Base-by-base conservation (phyloP, 768 basidiomycete species). In the Termitomyces sp. region DNA sequence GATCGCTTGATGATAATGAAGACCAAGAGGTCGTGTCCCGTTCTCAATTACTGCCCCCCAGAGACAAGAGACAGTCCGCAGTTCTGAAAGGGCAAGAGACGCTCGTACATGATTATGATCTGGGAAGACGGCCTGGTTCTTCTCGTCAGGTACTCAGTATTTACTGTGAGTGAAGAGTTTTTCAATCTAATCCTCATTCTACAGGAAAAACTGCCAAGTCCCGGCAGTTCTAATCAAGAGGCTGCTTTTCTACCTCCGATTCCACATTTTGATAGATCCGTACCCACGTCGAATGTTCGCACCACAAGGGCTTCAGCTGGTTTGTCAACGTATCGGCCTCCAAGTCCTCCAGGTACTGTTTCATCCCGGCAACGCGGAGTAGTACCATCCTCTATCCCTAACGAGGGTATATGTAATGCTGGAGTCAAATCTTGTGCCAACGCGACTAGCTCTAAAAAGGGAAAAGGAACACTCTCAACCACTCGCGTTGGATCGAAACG, bases 311-410 rank as follows among this genome's bases (percentile, higher is more conserved):
- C 61, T 23, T 32, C 40, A 43, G 53, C 53, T 43, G 53, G 40
- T 54, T 4, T 43, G 28, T 5, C 28, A 14, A 13, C 30, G 10
- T 53, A 53, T 54, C 53, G 40, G 13, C 53, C 53, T 54, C 28
- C 62, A 41, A 35, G 44, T 55, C 53, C 53, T 54, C 28, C 62
- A 41, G 38, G 44, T 55, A 46, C 63, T 23, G 20, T 57, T 16
- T 32, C 56, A 32, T 75, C 73, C n/a, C 71, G 67, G 68, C 77
- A 79, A 58, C 66, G 58, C 49, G 67, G 65, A 9, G 72, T 78
- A 55, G 69, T 87, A 13, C 85, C 85, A 6, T 86, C 86, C 0
- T 89, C 87, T 18, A 72, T 82, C 47, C 84, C 86, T 3, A 79
- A 81, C 41, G 81, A 86, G 66, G 82, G 84, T 60, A 53, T 61